phyloP scores from a whole-genome alignment of 495 filamentous ascomycete genomes.

The Neurospora intermedia region DNA sequence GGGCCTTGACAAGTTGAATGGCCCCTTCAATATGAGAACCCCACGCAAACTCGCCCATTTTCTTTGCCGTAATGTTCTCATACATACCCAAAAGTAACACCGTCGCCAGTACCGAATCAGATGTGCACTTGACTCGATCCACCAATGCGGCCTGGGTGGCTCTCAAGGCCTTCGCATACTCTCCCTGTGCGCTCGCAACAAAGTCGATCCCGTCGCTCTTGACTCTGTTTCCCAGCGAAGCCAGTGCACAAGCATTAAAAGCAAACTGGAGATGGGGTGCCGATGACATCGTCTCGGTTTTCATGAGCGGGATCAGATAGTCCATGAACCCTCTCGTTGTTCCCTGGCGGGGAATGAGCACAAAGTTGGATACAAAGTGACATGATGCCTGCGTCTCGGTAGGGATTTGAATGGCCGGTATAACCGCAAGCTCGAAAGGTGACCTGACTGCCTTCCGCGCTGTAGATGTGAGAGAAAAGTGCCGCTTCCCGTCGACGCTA shows the following conservation, averaged over 20 bases:
- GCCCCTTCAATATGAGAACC: conserved; percentile 45
- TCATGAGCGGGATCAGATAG: conserved; percentile 44
- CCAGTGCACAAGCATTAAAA: conserved; percentile 52
- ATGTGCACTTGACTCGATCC: conserved; percentile 24
- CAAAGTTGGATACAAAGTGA: conserved; percentile 46
- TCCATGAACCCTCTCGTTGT: conserved; percentile 43
- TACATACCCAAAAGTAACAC: conserved; percentile 48
- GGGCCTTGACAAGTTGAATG: conserved; percentile 40
- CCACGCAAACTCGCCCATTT: conserved; percentile 38
- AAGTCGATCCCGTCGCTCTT: conserved; percentile 27
- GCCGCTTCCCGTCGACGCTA: background rate
- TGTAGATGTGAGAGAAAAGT: background rate
- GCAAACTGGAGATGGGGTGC: conserved; percentile 21
- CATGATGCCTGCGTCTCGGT: conserved; percentile 40
- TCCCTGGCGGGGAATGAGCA: conserved; percentile 36
- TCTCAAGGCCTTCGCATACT: conserved; percentile 42
- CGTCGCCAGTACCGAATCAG: conserved; percentile 49
- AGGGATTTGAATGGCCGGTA: conserved; percentile 23
- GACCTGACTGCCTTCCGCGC: conserved; percentile 1
- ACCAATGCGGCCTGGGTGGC: conserved; percentile 43
- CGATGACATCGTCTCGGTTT: conserved; percentile 23
- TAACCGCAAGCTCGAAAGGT: conserved; percentile 11
- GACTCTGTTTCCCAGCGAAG: conserved; percentile 36
- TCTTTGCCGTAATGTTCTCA: conserved; percentile 38
- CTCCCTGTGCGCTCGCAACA: conserved; percentile 27